Conservation (phyloP, 2,329 filamentous ascomycete species). For the Dissoconium aciculare region DNA sequence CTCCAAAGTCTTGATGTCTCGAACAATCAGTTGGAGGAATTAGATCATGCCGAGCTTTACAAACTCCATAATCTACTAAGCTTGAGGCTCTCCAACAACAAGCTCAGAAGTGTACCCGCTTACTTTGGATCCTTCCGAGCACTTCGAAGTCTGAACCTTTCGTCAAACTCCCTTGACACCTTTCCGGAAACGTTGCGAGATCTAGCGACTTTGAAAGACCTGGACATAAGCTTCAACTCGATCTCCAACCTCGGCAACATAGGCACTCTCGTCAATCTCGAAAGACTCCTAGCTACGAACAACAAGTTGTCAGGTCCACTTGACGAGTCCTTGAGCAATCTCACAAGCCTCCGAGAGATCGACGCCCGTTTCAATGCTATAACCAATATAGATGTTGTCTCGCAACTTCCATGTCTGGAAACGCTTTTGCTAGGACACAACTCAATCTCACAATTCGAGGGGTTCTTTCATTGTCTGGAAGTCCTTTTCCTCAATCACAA, state of each 20-base stretch:
- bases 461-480: slow-evolving; percentile 71
- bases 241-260: slow-evolving; percentile 69
- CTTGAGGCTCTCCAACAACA: slow-evolving; percentile 87
- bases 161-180: slow-evolving; percentile 75
- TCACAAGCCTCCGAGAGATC: slow-evolving; percentile 70
- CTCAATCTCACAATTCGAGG: slow-evolving; percentile 74
- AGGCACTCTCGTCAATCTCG: slow-evolving; percentile 61
- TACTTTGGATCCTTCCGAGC: slow-evolving; percentile 72
- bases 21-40: slow-evolving; percentile 77
- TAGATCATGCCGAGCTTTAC: slow-evolving; percentile 72
- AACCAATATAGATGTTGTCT: slow-evolving; percentile 73
- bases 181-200: slow-evolving; percentile 79
- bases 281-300: slow-evolving; percentile 89
- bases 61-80: slow-evolving; percentile 64
- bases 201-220: slow-evolving; percentile 68
- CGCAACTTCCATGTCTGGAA: slow-evolving; percentile 71
- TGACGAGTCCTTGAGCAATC: slow-evolving; percentile 51
- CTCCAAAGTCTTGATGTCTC: slow-evolving; percentile 87
- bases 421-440: slow-evolving; percentile 87
- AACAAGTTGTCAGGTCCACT: slow-evolving; percentile 69
- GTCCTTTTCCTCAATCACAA: slow-evolving; percentile 86
- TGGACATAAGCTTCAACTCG: slow-evolving; percentile 93
- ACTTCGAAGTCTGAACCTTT: slow-evolving; percentile 74
- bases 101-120: slow-evolving; percentile 58
- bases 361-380: slow-evolving; percentile 91